A percentile compares a stretch with the other conserved stretches of the same genome.
Evolutionary conservation across 1,284 basidiomycete genomes (phyloP).

Genomic region (Phlebopus sp.): DNA sequence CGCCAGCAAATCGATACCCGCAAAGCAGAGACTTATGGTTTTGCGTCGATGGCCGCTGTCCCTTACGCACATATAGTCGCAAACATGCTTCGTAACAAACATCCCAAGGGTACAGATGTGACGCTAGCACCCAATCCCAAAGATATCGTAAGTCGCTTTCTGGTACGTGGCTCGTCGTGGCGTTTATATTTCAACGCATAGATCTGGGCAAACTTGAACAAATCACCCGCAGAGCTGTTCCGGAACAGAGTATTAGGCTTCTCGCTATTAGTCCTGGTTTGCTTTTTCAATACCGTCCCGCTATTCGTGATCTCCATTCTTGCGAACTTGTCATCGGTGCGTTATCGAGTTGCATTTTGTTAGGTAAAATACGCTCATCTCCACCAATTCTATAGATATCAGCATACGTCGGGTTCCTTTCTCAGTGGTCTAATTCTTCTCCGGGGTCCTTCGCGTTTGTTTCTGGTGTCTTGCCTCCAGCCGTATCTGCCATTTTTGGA

Average conservation of each 20-base stretch:
- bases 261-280: constrained; percentile 70
- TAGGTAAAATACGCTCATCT: neutral
- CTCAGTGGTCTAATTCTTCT: constrained; percentile 62
- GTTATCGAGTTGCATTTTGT: constrained; percentile 26
- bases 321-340: constrained; percentile 73
- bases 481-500: constrained; percentile 85
- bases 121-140: constrained; percentile 81
- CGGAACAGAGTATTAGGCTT: constrained; percentile 75
- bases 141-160: constrained; percentile 61
- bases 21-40: constrained; percentile 88
- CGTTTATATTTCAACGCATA: constrained; percentile 23
- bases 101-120: constrained; percentile 70
- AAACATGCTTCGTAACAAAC: constrained; percentile 62
- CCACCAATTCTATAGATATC: constrained; percentile 43
- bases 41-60: constrained; percentile 91
- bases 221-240: constrained; percentile 61
- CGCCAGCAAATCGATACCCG: constrained; percentile 70
- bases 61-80: constrained; percentile 88
- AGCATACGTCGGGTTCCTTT: constrained; percentile 69
- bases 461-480: constrained; percentile 86
- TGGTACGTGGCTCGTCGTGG: neutral
- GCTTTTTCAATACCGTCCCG: constrained; percentile 92
- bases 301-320: constrained; percentile 77
- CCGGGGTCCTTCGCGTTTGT: constrained; percentile 66
- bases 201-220: constrained; percentile 89